phyloP scores from a whole-genome alignment of 768 basidiomycete species.

The Macrocybe gigantea region DNA sequence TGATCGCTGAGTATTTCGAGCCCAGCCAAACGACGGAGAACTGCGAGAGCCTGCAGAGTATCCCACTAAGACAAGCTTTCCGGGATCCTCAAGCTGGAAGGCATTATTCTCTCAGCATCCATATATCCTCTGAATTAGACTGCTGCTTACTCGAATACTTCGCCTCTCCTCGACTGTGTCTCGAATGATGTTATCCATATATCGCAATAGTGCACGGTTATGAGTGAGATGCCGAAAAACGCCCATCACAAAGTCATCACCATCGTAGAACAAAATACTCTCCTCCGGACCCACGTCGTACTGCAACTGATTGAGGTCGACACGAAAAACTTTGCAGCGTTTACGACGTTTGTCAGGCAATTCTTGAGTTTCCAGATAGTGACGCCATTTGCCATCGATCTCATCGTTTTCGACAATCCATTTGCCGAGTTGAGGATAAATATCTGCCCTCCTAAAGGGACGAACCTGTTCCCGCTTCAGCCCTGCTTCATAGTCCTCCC shows the following conservation, averaged over 20 bases:
- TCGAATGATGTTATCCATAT: background rate
- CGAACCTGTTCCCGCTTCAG: too few species aligned
- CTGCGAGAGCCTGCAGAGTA: conserved; percentile 11
- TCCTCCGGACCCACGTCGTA: background rate
- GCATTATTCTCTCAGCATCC: too few species aligned
- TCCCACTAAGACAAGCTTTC: conserved; percentile 7
- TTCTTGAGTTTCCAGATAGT: background rate
- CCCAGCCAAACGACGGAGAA: conserved; percentile 12
- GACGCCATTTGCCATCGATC: background rate
- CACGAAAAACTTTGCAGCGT: background rate
- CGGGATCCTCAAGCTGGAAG: conserved; percentile 15
- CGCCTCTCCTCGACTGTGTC: background rate
- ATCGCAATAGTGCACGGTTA: background rate
- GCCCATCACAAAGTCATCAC: background rate
- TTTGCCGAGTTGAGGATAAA: background rate
- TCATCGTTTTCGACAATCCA: background rate
- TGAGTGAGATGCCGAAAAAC: background rate
- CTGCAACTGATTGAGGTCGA: background rate
- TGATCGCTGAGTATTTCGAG: conserved; percentile 5
- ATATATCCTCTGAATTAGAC: background rate
- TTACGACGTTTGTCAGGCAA: background rate
- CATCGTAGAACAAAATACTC: background rate
- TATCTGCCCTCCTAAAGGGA: too few species aligned
- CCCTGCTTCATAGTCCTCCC: too few species aligned
- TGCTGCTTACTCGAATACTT: background rate